A percentile compares a stretch with the other conserved stretches of the same genome.
Evolutionary conservation across 176 grass and related monocot genomes (phyloP).

Genomic region (Musa acuminata): DNA sequence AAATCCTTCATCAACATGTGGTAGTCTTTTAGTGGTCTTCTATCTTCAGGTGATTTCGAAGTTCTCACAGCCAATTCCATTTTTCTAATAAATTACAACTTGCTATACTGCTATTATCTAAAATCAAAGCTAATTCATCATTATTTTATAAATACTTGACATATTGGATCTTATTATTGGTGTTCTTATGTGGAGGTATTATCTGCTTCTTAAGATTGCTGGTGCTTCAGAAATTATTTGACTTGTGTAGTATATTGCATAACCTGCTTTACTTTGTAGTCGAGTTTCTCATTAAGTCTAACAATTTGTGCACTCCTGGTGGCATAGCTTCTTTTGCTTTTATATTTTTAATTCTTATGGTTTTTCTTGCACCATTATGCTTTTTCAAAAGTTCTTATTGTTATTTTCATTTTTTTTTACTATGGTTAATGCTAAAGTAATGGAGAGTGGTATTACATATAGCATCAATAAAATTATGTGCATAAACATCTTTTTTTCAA

Average conservation of each 20-base stretch:
- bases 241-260: too few species aligned
- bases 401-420: neutral
- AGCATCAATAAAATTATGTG: too few species aligned
- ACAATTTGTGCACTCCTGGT: too few species aligned
- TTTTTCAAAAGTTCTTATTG: neutral
- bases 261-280: too few species aligned
- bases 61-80: neutral
- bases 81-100: neutral
- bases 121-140: neutral
- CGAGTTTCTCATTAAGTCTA: too few species aligned
- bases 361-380: neutral
- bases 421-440: neutral
- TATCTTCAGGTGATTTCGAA: constrained; percentile 64
- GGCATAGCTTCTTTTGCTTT: neutral
- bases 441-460: neutral
- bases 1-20: constrained; percentile 40
- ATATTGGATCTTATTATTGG: too few species aligned
- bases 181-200: too few species aligned
- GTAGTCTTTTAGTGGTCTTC: constrained; percentile 86
- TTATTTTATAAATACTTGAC: too few species aligned
- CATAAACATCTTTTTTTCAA: neutral
- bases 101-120: constrained; percentile 1
- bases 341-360: neutral
- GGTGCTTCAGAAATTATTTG: too few species aligned
- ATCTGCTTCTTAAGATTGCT: too few species aligned